A percentile compares a stretch with the other conserved stretches of the same genome.
phyloP scores from a whole-genome alignment of 805 yeast genomes.

The Kodamaea nitidulidarum region DNA sequence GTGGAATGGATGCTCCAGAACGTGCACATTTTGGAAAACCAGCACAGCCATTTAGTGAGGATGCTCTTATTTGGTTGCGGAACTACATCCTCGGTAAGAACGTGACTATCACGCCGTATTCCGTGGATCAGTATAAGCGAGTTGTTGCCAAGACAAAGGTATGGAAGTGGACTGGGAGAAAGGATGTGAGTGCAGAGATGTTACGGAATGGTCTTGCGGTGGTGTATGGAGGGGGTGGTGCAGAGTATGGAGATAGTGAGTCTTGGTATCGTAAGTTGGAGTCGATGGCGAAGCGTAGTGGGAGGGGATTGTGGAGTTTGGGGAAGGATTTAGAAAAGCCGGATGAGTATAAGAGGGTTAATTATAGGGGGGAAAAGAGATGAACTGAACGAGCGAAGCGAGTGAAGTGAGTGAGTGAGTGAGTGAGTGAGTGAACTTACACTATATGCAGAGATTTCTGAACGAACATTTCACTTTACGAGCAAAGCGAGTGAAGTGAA shows the following conservation, averaged over 20 bases:
- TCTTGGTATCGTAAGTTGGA: conserved; percentile 57
- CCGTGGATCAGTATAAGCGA: conserved; percentile 84
- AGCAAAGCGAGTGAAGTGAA: too few relatives aligned
- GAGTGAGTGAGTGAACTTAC: too few relatives aligned
- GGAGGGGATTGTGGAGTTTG: conserved; percentile 68
- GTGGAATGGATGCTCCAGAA: conserved; percentile 98
- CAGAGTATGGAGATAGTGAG: conserved; percentile 83
- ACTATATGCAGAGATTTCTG: too few relatives aligned
- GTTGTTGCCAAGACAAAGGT: conserved; percentile 78
- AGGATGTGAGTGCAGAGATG: conserved; percentile 88
- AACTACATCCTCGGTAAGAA: conserved; percentile 58
- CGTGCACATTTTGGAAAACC: conserved; percentile 91
- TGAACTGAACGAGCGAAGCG: too few relatives aligned
- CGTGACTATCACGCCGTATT: conserved; percentile 72
- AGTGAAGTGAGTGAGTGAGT: too few relatives aligned
- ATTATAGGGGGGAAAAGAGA: conserved; percentile 5
- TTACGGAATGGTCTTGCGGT: conserved; percentile 76
- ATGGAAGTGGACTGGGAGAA: conserved; percentile 52
- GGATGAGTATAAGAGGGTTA: conserved; percentile 64
- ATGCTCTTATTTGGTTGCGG: conserved; percentile 77
- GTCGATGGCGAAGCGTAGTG: conserved; percentile 49
- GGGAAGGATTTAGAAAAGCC: conserved; percentile 59
- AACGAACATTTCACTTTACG: too few relatives aligned
- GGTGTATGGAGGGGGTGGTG: conserved; percentile 84
- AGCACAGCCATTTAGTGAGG: conserved; percentile 82